These are phyloP conservation scores for Chytriomyces confervae DNA, from an alignment of 192 early-diverging fungal species.

Conservation along the genomic window DNA sequence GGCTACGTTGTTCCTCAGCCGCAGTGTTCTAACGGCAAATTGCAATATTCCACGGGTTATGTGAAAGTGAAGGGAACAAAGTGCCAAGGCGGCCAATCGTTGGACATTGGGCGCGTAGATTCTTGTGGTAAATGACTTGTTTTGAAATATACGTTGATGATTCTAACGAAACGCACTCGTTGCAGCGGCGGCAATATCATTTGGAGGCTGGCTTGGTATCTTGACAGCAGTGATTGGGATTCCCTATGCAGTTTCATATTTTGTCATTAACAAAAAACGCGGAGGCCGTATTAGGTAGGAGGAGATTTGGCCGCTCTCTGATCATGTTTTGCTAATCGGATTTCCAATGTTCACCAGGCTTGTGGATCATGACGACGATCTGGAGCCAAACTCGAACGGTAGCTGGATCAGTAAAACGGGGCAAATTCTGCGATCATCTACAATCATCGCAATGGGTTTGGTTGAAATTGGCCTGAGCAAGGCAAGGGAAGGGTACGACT, in stretches of 20 bases:
- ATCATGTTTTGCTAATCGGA: conserved; percentile 2
- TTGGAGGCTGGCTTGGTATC: conserved; percentile 37
- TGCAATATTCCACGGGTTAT: conserved; percentile 40
- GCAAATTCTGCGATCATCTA: conserved; percentile 6
- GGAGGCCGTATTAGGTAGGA: conserved; percentile 47
- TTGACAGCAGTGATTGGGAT: conserved; percentile 43
- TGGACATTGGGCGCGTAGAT: conserved; percentile 26
- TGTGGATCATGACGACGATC: conserved; percentile 2
- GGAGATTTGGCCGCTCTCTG: neutral
- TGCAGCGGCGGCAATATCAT: conserved; percentile 27
- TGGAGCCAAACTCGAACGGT: neutral
- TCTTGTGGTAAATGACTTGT: conserved; percentile 32
- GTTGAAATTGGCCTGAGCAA: conserved; percentile 35
- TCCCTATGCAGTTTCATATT: conserved; percentile 36
- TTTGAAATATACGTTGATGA: neutral
- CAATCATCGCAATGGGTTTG: conserved; percentile 30
- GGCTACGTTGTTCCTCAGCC: conserved; percentile 29
- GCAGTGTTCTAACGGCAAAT: conserved; percentile 29
- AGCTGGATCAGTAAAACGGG: neutral
- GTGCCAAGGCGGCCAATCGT: conserved; percentile 41
- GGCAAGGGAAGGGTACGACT: conserved; percentile 27
- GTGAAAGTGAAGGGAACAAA: conserved; percentile 35
- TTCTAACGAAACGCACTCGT: neutral
- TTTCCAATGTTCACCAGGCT: neutral
- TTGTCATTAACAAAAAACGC: conserved; percentile 36